Base-by-base conservation (phyloP, 2,329 filamentous ascomycete species). In the Teratosphaeria gauchensis region DNA sequence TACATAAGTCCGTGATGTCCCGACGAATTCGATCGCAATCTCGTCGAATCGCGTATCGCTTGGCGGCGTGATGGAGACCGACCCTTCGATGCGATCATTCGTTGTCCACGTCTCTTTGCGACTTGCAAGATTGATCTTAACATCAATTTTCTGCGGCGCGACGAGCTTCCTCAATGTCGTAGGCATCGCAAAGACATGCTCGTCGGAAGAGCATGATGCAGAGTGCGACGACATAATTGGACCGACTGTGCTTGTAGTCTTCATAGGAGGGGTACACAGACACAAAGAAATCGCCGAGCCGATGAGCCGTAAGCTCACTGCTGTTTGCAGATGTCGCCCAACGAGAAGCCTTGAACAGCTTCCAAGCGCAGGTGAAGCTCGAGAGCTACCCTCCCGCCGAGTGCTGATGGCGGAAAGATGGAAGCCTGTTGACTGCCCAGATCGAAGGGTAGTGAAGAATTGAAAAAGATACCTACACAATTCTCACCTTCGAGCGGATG, bases 21-120 rank as follows among this genome's bases (percentile, higher is more conserved):
- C 83, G 62, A 82, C 74, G 58, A 85, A 82, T 3, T 80, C 76
- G 64, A 86, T 83, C 32, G 82, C 78, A 42, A 85, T 71, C 8
- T 82, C 76, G 54, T 85, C 82, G 64, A 85, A 85, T 38, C 73
- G 72, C 3, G 76, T 82, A 55, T 84, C 81, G 54, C 74, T 71
- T n/a, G 75, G 71, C 2, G 78, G 74, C 24, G 74, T 77, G 57
- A 86, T 74, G 19, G 71, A 74, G 5, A 80, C 78, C 30, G 74
- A 76, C 12, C 83, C 83, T 58, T 83, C 75, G 57, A 85, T 79
- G 54, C 73, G 76, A 64, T 85, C 83, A 65, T 80, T 74, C 7
- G 82, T 84, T 2, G 82, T 84, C 65, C 79, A 84, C 35, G 77
- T 76, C 21, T 71, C 76, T 57, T 72, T 66, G 30, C 65, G 62